Evolutionary conservation across 2,329 filamentous ascomycete species (phyloP), one percentile per base, ranked within the genome.

Genomic region (Chaetoscypha palmicola): DNA sequence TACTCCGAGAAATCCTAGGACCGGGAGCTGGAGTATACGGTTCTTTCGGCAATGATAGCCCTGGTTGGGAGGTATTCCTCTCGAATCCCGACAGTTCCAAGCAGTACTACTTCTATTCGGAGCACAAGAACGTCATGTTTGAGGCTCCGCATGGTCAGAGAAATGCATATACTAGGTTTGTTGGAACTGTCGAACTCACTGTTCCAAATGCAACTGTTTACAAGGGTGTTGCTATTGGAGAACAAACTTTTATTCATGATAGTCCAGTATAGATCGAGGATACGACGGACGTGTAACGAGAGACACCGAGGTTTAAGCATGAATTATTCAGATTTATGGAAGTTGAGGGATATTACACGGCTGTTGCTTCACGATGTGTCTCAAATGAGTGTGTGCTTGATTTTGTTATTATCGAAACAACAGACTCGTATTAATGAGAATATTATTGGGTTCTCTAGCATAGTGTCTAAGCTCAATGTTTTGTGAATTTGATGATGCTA

Each of bases 61-160:
- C 28, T 2, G 42, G 42, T 1, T 26, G 26, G 26, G 42, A 24
- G 26, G n/a, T 44, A 24, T 30, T 23, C 19, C 35, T 44, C 26
- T 34, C 33, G 9, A 35, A 44, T 19, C 11, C 20, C 21, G 17
- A 33, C 3, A 14, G n/a, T 16, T 14, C 14, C 7, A 40, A 35
- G 14, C 11, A 14, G 11, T 45, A 28, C 30, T 31, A 36, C n/a
- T 45, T 45, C 21, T 11, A 24, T 5, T 10, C 28, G 14, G 4
- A 24, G 22, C 31, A 45, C 19, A 33, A 31, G 21, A 45, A 45
- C 17, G 22, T 45, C 19, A 26, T 38, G 14, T 45, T 40, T 34
- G 17, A 41, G 23, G 31, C 36, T 7, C 42, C 42, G 9, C 11
- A 20, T 16, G 22, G 24, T 12, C 20, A 23, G 5, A 26, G n/a